Evolutionary conservation across 805 yeast genomes (phyloP), one percentile per base, ranked within the genome.

Genomic region (Hanseniaspora hatyaiensis): DNA sequence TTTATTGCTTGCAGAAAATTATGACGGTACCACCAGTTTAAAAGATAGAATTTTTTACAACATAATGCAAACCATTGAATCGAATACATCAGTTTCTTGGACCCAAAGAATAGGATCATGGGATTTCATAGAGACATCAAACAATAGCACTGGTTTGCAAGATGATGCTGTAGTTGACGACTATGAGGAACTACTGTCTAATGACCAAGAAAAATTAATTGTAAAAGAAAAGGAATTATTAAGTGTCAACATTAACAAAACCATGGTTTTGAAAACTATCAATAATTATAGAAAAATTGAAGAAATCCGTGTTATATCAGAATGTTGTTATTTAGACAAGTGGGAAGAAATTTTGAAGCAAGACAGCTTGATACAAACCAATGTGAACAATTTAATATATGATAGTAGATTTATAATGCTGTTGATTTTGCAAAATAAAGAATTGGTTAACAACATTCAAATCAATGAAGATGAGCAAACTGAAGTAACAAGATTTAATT

Each of bases 331-430:
- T 64, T 69, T 66, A 34, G 44, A 16, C 50, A 51, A 15, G 58
- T 67, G 51, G 54, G 58, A n/a, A 36, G 53, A 2, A 65, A 66
- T 47, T 63, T 63, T 49, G 34, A 57, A 0, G 50, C 53, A 12
- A 58, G 58, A 20, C 40, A 49, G 19, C 42, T 54, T 11, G 30
- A 43, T 28, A 50, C 53, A 16, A 50, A 55, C 13, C 56, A 60
- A 34, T 13, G 36, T 26, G 30, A 47, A 53, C 2, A 65, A 65
- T 38, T 52, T 53, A 8, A 53, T 65, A 6, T 83, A 87, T 60
- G 89, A 85, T 57, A 72, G 78, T n/a, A 78, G 80, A 56, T 84
- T 87, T 56, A 55, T 87, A 31, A 59, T 84, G 51, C 65, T 81
- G 47, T 57, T 79, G 51, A 62, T 80, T 4, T 59, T 81, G 31